A percentile compares a stretch with the other conserved stretches of the same genome.
phyloP scores from a whole-genome alignment of 1,284 basidiomycete species.

The Trichosporon ovoides region DNA sequence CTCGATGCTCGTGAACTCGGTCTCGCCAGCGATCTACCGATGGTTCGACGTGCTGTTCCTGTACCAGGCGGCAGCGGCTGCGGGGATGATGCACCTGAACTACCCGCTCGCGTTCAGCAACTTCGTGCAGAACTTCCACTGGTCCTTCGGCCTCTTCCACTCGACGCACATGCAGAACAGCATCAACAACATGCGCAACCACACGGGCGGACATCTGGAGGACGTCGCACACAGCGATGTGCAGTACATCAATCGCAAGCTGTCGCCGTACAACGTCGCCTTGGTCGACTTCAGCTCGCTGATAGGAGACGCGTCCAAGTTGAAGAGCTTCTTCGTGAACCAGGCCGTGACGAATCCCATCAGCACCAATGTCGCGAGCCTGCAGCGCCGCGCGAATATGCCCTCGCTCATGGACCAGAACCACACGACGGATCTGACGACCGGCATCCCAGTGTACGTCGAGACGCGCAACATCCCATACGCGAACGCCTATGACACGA shows the following conservation, averaged over 20 bases:
- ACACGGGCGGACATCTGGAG: conserved; percentile 70
- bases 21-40: conserved; percentile 53
- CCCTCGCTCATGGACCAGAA: conserved; percentile 58
- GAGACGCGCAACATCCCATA: conserved; percentile 67
- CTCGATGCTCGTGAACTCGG: conserved; percentile 52
- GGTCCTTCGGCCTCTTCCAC: conserved; percentile 78
- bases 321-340: conserved; percentile 49
- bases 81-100: conserved; percentile 74
- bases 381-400: conserved; percentile 53
- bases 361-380: conserved; percentile 1
- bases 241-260: conserved; percentile 67
- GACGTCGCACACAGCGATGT: conserved; percentile 56
- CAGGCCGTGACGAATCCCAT: not conserved
- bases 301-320: conserved; percentile 39
- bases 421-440: conserved; percentile 52
- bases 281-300: conserved; percentile 1
- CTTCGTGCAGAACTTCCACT: conserved; percentile 79
- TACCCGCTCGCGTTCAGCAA: conserved; percentile 76
- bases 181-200: conserved; percentile 72
- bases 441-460: conserved; percentile 76
- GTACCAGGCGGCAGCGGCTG: conserved; percentile 72
- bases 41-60: conserved; percentile 76
- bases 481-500: conserved; percentile 76
- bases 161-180: conserved; percentile 64
- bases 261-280: conserved; percentile 67